These are phyloP conservation scores for Cryptococcus sp. DNA, from an alignment of 1,284 basidiomycete genomes.

Conservation along the genomic window DNA sequence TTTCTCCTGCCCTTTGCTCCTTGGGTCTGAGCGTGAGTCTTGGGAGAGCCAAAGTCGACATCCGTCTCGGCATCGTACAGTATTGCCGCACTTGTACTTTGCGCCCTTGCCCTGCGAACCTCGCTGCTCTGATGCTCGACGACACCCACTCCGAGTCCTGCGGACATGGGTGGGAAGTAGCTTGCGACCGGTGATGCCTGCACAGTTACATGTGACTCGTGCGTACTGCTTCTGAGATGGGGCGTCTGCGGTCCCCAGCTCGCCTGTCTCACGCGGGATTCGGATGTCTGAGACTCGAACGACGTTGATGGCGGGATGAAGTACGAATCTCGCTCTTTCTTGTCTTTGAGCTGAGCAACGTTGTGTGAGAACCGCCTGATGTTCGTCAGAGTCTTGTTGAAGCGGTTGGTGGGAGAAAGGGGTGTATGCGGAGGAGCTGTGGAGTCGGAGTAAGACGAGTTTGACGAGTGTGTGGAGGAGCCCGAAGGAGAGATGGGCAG, in stretches of 20 bases:
- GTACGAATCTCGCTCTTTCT: conserved; percentile 3
- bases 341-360: conserved; percentile 10
- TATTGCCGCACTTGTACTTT: conserved; percentile 1
- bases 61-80: conserved; percentile 6
- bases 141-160: conserved; percentile 12
- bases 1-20: conserved; percentile 20
- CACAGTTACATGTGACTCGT: neutral
- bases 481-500: conserved; percentile 14
- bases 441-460: conserved; percentile 16
- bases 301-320: conserved; percentile 6
- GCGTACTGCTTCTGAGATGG: neutral
- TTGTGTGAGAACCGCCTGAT: conserved; percentile 15
- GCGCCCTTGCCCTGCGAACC: neutral
- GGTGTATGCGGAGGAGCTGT: conserved; percentile 21
- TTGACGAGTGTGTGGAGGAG: conserved; percentile 17
- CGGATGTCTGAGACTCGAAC: neutral
- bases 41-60: conserved; percentile 6
- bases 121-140: neutral
- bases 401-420: conserved; percentile 15
- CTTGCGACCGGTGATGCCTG: neutral
- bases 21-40: neutral
- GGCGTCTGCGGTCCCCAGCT: conserved; percentile 13
- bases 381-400: conserved; percentile 15
- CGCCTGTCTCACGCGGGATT: conserved; percentile 9
- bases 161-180: conserved; percentile 11